A percentile compares a stretch with the other conserved stretches of the same genome.
Conservation (phyloP, 2,329 filamentous ascomycete species). For the Neonectria ditissima region DNA sequence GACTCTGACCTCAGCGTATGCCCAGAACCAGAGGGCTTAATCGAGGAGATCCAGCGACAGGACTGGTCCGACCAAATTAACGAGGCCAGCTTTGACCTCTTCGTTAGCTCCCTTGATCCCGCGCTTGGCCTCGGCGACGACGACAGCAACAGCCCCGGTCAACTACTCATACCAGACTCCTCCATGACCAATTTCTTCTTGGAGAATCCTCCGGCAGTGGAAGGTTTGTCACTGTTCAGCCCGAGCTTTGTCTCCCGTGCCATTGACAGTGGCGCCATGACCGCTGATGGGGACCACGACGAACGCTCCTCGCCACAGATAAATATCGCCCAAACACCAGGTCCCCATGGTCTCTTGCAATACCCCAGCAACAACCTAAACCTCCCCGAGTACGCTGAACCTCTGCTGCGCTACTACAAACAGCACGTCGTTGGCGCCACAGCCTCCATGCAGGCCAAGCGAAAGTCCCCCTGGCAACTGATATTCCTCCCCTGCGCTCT, state of each 20-base stretch:
- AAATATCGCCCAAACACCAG: slow-evolving; percentile 6
- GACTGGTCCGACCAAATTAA: slow-evolving; percentile 40
- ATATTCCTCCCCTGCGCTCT: slow-evolving; percentile 57
- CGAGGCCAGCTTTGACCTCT: slow-evolving; percentile 36
- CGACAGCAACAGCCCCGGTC: slow-evolving; percentile 11
- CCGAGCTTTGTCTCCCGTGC: slow-evolving; percentile 39
- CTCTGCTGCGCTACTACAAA: slow-evolving; percentile 47
- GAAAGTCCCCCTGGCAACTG: slow-evolving; percentile 58
- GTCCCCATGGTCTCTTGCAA: slow-evolving; percentile 1
- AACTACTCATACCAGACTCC: slow-evolving; percentile 25
- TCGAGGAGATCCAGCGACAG: slow-evolving; percentile 37
- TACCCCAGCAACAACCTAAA: background rate
- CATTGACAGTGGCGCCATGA: slow-evolving; percentile 26
- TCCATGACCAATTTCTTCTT: slow-evolving; percentile 34
- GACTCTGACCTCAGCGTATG: slow-evolving; percentile 30
- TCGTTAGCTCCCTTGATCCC: slow-evolving; percentile 33
- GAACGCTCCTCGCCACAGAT: background rate
- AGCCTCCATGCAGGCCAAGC: slow-evolving; percentile 43
- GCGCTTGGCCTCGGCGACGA: slow-evolving; percentile 16
- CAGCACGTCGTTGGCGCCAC: slow-evolving; percentile 44
- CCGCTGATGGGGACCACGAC: background rate
- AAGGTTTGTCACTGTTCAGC: slow-evolving; percentile 38
- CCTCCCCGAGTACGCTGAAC: slow-evolving; percentile 40
- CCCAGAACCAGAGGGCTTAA: slow-evolving; percentile 32
- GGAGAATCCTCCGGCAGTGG: slow-evolving; percentile 37